These are phyloP conservation scores for Ganoderma multipileum DNA, from an alignment of 1,284 basidiomycete genomes.

Conservation along the genomic window DNA sequence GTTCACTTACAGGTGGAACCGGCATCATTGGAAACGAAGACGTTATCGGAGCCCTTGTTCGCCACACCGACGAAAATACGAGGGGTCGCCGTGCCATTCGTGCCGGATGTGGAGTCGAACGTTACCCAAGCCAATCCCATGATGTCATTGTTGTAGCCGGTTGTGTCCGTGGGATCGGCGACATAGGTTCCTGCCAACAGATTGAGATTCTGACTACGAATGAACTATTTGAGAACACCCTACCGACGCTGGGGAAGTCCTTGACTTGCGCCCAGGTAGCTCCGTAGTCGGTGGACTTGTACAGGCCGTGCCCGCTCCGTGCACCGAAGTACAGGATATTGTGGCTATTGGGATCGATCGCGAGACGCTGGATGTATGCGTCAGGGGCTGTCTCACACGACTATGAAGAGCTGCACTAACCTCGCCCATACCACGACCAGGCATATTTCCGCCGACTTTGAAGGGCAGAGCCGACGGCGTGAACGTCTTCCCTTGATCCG, in stretches of 20 bases:
- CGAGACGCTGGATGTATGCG: conserved; percentile 53
- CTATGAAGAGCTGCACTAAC: conserved; percentile 27
- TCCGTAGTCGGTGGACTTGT: conserved; percentile 67
- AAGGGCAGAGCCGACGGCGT: conserved; percentile 59
- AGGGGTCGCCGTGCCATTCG: conserved; percentile 57
- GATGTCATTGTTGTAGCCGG: conserved; percentile 62
- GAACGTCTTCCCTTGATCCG: conserved; percentile 62
- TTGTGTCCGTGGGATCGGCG: conserved; percentile 60
- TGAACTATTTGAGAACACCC: conserved; percentile 12
- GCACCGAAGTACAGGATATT: conserved; percentile 68
- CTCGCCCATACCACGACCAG: conserved; percentile 61
- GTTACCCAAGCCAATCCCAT: conserved; percentile 70
- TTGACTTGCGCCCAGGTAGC: conserved; percentile 63
- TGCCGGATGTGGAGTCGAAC: conserved; percentile 65
- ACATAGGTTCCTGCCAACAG: conserved; percentile 54
- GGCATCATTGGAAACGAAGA: conserved; percentile 63
- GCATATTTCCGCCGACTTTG: conserved; percentile 75
- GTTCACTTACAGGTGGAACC: conserved; percentile 57
- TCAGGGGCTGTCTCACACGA: not conserved
- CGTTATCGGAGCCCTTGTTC: conserved; percentile 56
- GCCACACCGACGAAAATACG: conserved; percentile 75
- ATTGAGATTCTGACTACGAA: not conserved
- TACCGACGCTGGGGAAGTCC: conserved; percentile 61
- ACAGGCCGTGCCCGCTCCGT: conserved; percentile 66
- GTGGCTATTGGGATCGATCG: conserved; percentile 67